Conservation (phyloP, 768 basidiomycete genomes). For the Pisolithus microcarpus region DNA sequence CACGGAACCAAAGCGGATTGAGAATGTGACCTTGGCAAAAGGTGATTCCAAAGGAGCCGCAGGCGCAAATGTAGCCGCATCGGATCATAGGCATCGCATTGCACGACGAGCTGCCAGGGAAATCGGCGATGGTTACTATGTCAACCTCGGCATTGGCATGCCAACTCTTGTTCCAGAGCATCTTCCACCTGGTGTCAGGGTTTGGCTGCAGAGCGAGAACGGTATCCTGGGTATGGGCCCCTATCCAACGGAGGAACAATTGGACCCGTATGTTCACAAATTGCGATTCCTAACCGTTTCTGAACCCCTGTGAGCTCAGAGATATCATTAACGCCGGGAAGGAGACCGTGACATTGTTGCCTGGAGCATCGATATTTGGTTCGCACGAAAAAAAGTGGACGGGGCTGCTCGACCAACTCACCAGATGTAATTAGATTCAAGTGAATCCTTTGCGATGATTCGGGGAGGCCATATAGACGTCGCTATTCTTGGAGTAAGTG, state of each 20-base stretch:
- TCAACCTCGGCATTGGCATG: conserved; percentile 89
- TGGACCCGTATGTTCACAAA: conserved; percentile 62
- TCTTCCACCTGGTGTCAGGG: conserved; percentile 61
- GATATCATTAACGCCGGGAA: conserved; percentile 95
- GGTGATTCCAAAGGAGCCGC: conserved; percentile 28
- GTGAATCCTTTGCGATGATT: conserved; percentile 96
- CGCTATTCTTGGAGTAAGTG: conserved; percentile 80
- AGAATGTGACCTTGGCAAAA: conserved; percentile 64
- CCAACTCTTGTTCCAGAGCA: conserved; percentile 83
- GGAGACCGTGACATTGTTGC: conserved; percentile 87
- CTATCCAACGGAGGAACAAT: conserved; percentile 73
- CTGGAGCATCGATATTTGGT: conserved; percentile 90
- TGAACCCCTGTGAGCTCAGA: conserved; percentile 21
- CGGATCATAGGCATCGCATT: conserved; percentile 61
- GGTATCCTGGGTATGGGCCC: conserved; percentile 87
- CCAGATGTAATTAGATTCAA: conserved; percentile 51
- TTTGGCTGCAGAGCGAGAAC: conserved; percentile 92
- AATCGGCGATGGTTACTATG: conserved; percentile 80
- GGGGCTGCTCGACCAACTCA: not conserved
- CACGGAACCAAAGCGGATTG: conserved; percentile 70
- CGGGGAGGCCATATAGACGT: conserved; percentile 94
- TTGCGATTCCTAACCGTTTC: not conserved
- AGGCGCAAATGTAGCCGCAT: conserved; percentile 35
- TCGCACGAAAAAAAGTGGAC: conserved; percentile 17
- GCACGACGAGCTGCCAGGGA: conserved; percentile 85